These are phyloP conservation scores for Ascochyta clinopodiicola DNA, from an alignment of 2,329 filamentous ascomycete species.

Conservation along the genomic window DNA sequence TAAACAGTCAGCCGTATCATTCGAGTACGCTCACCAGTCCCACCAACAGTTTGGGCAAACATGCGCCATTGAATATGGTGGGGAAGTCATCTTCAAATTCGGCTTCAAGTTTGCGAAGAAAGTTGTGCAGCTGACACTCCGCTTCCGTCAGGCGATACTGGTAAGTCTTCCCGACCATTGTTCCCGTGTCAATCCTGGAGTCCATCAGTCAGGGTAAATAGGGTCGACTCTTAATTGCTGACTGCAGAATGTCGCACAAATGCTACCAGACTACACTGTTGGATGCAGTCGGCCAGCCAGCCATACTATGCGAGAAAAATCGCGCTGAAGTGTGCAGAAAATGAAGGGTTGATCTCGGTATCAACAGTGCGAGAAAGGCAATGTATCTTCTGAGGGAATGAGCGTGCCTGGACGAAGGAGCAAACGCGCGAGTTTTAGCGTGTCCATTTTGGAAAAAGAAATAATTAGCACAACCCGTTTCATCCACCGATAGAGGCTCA, in stretches of 20 bases:
- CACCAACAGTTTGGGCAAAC: not conserved
- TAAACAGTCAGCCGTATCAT: not conserved
- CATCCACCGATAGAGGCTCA: not conserved
- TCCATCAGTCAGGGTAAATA: no score
- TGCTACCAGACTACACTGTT: not conserved
- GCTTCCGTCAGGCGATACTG: not conserved
- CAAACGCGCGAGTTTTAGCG: not conserved
- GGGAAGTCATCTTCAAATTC: not conserved
- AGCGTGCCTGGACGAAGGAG: not conserved
- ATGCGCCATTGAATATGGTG: not conserved
- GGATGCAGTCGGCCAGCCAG: not conserved
- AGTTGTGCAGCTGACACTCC: not conserved
- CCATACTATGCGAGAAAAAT: not conserved
- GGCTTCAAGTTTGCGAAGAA: not conserved
- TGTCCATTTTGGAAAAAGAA: not conserved
- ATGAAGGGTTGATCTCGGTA: no score
- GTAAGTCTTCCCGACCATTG: not conserved
- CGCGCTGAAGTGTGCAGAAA: not conserved
- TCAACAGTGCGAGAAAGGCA: no score
- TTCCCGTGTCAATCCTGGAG: not conserved
- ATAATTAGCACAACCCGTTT: not conserved
- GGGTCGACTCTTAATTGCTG: no score
- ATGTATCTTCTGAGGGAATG: no score
- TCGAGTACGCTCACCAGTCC: not conserved
- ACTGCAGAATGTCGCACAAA: not conserved